Evolutionary conservation across 139 green algal genomes (phyloP).

Genomic region (Zygnema cylindricum): DNA sequence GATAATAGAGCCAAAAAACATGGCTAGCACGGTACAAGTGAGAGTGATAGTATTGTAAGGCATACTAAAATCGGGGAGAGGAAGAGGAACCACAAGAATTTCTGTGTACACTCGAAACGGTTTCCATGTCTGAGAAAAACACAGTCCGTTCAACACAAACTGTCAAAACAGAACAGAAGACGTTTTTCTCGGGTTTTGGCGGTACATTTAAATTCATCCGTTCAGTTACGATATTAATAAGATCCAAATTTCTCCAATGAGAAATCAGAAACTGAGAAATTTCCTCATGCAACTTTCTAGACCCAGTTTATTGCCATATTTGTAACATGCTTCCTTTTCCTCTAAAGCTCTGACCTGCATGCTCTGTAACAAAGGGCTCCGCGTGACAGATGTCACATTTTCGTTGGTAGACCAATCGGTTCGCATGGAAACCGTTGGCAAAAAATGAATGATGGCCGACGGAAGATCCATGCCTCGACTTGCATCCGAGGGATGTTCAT

Average conservation of each 20-base stretch:
- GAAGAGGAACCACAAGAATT: conserved; percentile 74
- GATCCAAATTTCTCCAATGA: too few species aligned
- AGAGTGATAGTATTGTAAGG: conserved; percentile 94
- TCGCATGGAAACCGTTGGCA: not conserved
- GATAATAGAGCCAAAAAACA: conserved; percentile 74
- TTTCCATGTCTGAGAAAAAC: not conserved
- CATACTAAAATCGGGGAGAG: conserved; percentile 92
- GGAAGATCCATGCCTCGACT: conserved; percentile 87
- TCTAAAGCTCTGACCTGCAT: not conserved
- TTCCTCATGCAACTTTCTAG: too few species aligned
- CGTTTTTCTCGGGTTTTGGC: too few species aligned
- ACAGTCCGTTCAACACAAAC: too few species aligned
- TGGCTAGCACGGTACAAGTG: conserved; percentile 81
- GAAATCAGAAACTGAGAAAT: too few species aligned
- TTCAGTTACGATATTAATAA: too few species aligned
- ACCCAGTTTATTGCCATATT: too few species aligned
- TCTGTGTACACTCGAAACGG: conserved; percentile 63
- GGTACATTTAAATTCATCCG: too few species aligned
- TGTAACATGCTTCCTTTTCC: too few species aligned
- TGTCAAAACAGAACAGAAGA: too few species aligned
- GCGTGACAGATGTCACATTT: not conserved
- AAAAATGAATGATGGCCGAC: conserved; percentile 69
- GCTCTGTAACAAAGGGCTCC: not conserved
- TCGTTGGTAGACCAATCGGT: not conserved
- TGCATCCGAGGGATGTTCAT: conserved; percentile 64